phyloP scores from a whole-genome alignment of 164 flowering plant genomes.

The Taxillus chinensis region DNA sequence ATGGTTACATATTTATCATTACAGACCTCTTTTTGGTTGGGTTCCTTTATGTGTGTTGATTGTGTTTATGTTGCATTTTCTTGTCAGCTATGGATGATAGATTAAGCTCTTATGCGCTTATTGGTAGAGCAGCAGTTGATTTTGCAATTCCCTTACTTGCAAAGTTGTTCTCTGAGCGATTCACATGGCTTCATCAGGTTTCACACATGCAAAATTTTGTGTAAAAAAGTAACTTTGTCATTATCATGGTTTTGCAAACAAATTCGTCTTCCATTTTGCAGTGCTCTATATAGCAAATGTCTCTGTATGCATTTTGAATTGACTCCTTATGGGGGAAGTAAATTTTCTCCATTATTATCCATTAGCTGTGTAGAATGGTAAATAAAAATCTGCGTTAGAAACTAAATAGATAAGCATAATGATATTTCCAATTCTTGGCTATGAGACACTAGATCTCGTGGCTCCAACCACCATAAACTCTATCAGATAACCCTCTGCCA shows the following conservation, averaged over 20 bases:
- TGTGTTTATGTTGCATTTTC: constrained; percentile 2
- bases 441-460: too few relatives aligned
- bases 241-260: neutral
- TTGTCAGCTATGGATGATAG: constrained; percentile 90
- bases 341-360: constrained; percentile 22
- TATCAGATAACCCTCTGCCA: too few relatives aligned
- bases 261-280: too few relatives aligned
- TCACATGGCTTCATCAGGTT: constrained; percentile 68
- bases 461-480: too few relatives aligned
- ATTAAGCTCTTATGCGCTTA: constrained; percentile 86
- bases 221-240: neutral
- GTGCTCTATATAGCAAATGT: too few relatives aligned
- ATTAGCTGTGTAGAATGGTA: constrained; percentile 31
- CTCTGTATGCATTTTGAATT: too few relatives aligned
- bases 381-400: too few relatives aligned
- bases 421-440: too few relatives aligned
- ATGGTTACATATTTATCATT: neutral
- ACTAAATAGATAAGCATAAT: too few relatives aligned
- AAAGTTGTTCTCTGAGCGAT: constrained; percentile 48
- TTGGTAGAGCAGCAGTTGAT: constrained; percentile 76
- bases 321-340: constrained; percentile 61
- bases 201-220: neutral
- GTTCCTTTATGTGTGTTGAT: neutral
- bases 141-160: constrained; percentile 57
- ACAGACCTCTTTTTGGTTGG: neutral